Evolutionary conservation across 1,139 yeast genomes (phyloP).

Genomic region (Zygosaccharomyces pseudobailii): DNA sequence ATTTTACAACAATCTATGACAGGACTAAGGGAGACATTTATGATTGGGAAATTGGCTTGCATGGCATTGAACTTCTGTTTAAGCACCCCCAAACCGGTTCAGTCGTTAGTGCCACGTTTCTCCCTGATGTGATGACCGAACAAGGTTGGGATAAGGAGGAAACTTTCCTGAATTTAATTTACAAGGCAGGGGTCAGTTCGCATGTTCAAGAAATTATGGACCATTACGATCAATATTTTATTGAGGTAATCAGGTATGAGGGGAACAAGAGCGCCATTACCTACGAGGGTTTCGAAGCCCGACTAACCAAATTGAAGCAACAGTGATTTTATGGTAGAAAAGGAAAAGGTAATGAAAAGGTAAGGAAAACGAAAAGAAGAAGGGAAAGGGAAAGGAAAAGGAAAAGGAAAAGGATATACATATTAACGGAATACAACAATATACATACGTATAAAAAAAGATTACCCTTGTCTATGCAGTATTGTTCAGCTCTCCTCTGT

Average conservation of each 20-base stretch:
- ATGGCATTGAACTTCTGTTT: constrained; percentile 62
- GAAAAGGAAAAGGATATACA: too few species aligned
- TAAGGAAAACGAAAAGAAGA: too few species aligned
- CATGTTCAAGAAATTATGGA: constrained; percentile 19
- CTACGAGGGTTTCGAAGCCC: constrained; percentile 20
- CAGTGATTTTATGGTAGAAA: neutral
- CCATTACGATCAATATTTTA: constrained; percentile 25
- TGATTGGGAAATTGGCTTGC: constrained; percentile 79
- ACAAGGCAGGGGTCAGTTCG: constrained; percentile 48
- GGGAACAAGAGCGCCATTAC: constrained; percentile 28
- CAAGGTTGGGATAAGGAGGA: constrained; percentile 76
- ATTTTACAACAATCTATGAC: constrained; percentile 27
- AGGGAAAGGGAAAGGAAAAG: too few species aligned
- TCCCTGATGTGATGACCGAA: constrained; percentile 89
- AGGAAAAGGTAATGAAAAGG: neutral
- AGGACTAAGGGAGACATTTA: constrained; percentile 27
- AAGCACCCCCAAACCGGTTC: constrained; percentile 39
- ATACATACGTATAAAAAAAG: neutral
- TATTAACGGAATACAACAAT: neutral
- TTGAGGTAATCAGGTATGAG: constrained; percentile 32
- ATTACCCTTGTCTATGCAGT: neutral
- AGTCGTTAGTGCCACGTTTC: constrained; percentile 65
- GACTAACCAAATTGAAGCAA: constrained; percentile 6
- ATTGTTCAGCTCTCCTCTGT: constrained; percentile 25
- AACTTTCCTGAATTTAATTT: constrained; percentile 64